Evolutionary conservation across 768 basidiomycete species (phyloP).

Genomic region (Xerocomus potaroensis): DNA sequence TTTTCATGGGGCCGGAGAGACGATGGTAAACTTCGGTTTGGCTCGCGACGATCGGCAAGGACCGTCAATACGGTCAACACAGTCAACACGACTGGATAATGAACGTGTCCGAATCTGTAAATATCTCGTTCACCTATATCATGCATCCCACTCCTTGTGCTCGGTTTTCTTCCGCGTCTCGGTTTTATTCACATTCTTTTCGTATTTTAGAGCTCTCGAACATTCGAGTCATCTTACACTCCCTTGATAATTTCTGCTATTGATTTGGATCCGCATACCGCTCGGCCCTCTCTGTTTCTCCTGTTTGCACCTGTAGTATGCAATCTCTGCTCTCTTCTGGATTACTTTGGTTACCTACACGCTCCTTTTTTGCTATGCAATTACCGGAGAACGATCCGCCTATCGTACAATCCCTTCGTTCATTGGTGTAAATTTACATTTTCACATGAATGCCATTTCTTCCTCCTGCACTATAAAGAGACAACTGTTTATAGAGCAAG

Average conservation of each 20-base stretch:
- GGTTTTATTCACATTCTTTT: not conserved
- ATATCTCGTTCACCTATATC: not conserved
- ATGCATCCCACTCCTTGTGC: constrained; percentile 2
- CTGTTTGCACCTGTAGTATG: constrained; percentile 25
- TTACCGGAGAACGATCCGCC: constrained; percentile 18
- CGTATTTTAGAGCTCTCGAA: constrained; percentile 15
- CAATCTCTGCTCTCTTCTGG: constrained; percentile 22
- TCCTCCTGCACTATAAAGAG: not conserved
- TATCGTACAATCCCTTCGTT: constrained; percentile 22
- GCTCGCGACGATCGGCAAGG: constrained; percentile 57
- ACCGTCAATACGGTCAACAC: constrained; percentile 30
- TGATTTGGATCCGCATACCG: constrained; percentile 17
- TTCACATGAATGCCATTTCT: constrained; percentile 16
- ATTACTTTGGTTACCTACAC: constrained; percentile 3
- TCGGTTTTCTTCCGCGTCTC: constrained; percentile 5
- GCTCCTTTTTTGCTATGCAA: constrained; percentile 13
- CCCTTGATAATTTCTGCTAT: constrained; percentile 31
- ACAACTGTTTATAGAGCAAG: too few relatives aligned
- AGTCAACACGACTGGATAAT: constrained; percentile 15
- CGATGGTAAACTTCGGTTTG: constrained; percentile 69
- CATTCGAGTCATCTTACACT: constrained; percentile 28
- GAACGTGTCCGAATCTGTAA: constrained; percentile 1
- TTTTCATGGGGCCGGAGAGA: constrained; percentile 67
- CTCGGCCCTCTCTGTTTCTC: constrained; percentile 12
- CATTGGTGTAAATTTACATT: constrained; percentile 15